Evolutionary conservation across 805 yeast genomes (phyloP), one percentile per base, ranked within the genome.

Genomic region (Ascoidea tarda): DNA sequence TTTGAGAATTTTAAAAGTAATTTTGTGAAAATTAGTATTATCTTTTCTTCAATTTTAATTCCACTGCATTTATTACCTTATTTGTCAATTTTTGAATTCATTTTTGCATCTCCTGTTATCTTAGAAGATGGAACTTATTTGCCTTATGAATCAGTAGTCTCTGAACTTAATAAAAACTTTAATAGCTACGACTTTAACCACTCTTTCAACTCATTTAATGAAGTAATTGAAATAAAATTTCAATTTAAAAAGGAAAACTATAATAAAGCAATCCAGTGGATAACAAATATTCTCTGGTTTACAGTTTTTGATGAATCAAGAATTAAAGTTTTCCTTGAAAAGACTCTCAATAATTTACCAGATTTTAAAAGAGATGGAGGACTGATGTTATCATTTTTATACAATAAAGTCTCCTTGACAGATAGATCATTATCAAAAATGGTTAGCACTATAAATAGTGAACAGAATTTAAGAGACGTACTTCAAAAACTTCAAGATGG

Each of bases 1-100:
- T 75, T 85, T 59, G 97, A 93, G 65, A 78, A 83, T 57, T 83
- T 78, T 62, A 76, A 81, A 52, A 86, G 96, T 1, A 82, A 85
- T 60, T 93, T 91, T 63, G 78, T 87, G 44, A 79, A 84, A 12
- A 72, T 89, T 21, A 78, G 81, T 54, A 63, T 87, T 46, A 64
- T 82, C 45, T 64, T 86, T 62, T 77, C 82, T 6, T 77, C 87
- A 1, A 73, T 69, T 48, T 72, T 60, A 49, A 70, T 79, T 28
- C 82, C 76, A 50, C 69, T 74, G 32, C 61, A 68, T 1, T 68
- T 82, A 14, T 69, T 89, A 51, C 84, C 86, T 2, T 82, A 84
- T 54, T 71, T 87, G 57, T 79, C 81, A 21, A 63, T 90, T 6
- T 71, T 82, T 54, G 78, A 77, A 52, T 86, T 82, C 49, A 64